These are phyloP conservation scores for Halteria grandinella DNA, from an alignment of 73 alveolate species.

Conservation along the genomic window DNA sequence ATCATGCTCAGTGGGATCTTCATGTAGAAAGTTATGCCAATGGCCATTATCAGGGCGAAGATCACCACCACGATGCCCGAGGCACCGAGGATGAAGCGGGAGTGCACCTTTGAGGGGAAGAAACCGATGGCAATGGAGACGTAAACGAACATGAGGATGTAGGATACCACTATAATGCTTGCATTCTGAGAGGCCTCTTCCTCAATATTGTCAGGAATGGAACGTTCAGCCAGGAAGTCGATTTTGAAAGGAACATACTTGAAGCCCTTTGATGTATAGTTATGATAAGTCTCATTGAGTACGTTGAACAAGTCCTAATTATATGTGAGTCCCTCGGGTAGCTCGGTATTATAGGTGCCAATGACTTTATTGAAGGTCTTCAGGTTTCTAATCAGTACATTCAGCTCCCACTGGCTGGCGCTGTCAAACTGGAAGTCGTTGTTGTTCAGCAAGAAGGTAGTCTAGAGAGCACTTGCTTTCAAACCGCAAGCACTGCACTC, in stretches of 20 bases:
- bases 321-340: constrained; percentile 34
- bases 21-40: constrained; percentile 81
- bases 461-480: constrained; percentile 83
- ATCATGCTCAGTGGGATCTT: constrained; percentile 88
- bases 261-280: constrained; percentile 6
- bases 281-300: constrained; percentile 7
- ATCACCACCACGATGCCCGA: constrained; percentile 89
- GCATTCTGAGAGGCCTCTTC: constrained; percentile 80
- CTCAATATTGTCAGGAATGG: constrained; percentile 91
- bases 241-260: constrained; percentile 51
- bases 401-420: constrained; percentile 91
- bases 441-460: constrained; percentile 86
- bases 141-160: constrained; percentile 90
- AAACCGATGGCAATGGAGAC: constrained; percentile 91
- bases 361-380: constrained; percentile 73
- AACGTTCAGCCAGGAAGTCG: constrained; percentile 87
- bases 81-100: constrained; percentile 86
- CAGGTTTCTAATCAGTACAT: constrained; percentile 76
- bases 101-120: constrained; percentile 89
- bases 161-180: constrained; percentile 77
- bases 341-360: constrained; percentile 51
- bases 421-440: constrained; percentile 74
- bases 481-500: constrained; percentile 88
- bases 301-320: constrained; percentile 20
- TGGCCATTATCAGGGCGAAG: constrained; percentile 77